Evolutionary conservation across 768 basidiomycete genomes (phyloP), one percentile per base, ranked within the genome.

Genomic region (Hydnomerulius pinastri): DNA sequence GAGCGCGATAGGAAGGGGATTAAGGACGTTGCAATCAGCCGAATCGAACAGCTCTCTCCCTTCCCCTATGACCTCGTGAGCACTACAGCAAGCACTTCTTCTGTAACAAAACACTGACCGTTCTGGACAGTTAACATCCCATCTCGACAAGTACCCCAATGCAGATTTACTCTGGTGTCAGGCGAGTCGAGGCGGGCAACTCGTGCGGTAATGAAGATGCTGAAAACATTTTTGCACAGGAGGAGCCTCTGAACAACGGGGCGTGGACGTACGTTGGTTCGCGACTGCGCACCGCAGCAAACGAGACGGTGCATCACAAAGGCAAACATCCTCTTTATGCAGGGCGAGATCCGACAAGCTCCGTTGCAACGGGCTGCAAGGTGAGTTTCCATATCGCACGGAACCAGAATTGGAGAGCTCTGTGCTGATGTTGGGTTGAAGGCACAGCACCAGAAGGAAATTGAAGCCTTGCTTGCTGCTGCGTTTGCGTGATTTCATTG

Each of bases 211-310:
- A 17, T 7, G 33, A 4, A 2, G 33, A 17, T 7, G 17, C 17
- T 36, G 46, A 45, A 18, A 53, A 17, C 33, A 55, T 15, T 50
- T 29, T 55, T 4, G 18, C n/a, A 46, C 64, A 82, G 77, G 91
- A 94, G 70, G 92, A 96, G 70, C 93, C 94, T 20, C 71, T 96
- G 58, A 98, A 98, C 77, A 92, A 91, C 64, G 94, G 94, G 54
- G 84, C 91, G 4, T 98, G 94, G 94, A 89, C 86, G 38, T 96
- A 96, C 63, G 83, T 93, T 50, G 92, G 88, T 29, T 90, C 94
- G 50, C 85, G 96, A 56, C 86, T 92, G 63, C 86, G 89, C 72
- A 98, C 94, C 51, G 92, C 92, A 28, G 84, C 87, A 38, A 83
- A 84, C 61, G 77, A 88, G 72, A 95, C 92, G 18, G 73, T 87